phyloP scores from a whole-genome alignment of 192 early-diverging fungal genomes.

The Bifiguratus adelaidae region DNA sequence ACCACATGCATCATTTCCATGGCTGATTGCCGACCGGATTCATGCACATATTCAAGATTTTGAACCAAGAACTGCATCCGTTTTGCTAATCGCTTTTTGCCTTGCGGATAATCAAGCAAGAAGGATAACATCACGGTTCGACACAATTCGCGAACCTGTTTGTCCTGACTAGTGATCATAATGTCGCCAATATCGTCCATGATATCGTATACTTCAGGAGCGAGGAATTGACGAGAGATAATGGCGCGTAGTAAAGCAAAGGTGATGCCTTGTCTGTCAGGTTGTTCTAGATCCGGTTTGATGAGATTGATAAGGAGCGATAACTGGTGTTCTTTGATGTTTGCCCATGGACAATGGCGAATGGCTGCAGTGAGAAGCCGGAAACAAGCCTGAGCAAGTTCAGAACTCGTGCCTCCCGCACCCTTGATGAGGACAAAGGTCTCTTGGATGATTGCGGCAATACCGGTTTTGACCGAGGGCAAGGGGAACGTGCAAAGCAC shows the following conservation, averaged over 20 bases:
- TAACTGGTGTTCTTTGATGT: constrained; percentile 67
- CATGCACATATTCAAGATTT: constrained; percentile 85
- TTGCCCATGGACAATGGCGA: constrained; percentile 58
- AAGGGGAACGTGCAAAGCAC: constrained; percentile 63
- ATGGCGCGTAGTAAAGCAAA: constrained; percentile 86
- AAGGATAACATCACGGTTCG: constrained; percentile 80
- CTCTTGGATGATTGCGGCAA: constrained; percentile 67
- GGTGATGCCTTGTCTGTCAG: constrained; percentile 69
- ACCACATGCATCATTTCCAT: constrained; percentile 80
- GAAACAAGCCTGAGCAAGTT: constrained; percentile 70
- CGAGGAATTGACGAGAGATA: constrained; percentile 72
- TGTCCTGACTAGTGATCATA: constrained; percentile 80
- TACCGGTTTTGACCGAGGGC: constrained; percentile 48
- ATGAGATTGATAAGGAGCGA: constrained; percentile 69
- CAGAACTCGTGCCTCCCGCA: constrained; percentile 47
- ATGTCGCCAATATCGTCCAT: constrained; percentile 72
- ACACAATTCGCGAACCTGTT: constrained; percentile 71
- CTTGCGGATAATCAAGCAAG: constrained; percentile 93
- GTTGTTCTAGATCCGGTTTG: constrained; percentile 81
- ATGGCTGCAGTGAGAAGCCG: constrained; percentile 74
- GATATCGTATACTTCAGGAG: constrained; percentile 88
- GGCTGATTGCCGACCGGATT: constrained; percentile 85
- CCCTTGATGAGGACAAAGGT: constrained; percentile 65
- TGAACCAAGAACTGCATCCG: constrained; percentile 83
- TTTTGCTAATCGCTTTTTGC: constrained; percentile 63